Conservation (phyloP, 768 basidiomycete genomes). For the Suillus placidus region DNA sequence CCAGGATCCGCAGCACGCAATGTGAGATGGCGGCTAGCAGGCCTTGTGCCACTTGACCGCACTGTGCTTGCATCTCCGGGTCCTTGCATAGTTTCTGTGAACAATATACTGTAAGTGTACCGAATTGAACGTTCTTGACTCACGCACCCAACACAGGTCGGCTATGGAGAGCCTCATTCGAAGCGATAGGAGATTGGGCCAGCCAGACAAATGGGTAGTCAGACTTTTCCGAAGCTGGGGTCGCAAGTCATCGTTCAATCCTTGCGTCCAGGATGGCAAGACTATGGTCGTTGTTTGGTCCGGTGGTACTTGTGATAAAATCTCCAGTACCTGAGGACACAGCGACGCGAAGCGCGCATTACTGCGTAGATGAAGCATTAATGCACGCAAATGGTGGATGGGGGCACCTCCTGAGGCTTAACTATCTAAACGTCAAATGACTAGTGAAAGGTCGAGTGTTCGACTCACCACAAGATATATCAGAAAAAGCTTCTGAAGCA, state of each 20-base stretch:
- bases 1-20: slow-evolving; percentile 53
- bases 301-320: slow-evolving; percentile 36
- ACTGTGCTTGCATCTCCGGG: slow-evolving; percentile 44
- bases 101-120: slow-evolving; percentile 21
- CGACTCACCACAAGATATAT: slow-evolving; percentile 45
- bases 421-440: slow-evolving; percentile 11
- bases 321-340: slow-evolving; percentile 47
- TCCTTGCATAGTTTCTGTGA: slow-evolving; percentile 52
- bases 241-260: slow-evolving; percentile 41
- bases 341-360: slow-evolving; percentile 41
- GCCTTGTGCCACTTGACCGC: slow-evolving; percentile 53
- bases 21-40: slow-evolving; percentile 57
- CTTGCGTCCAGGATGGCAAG: slow-evolving; percentile 30
- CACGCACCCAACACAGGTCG: slow-evolving; percentile 46
- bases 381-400: slow-evolving; percentile 32
- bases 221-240: slow-evolving; percentile 54
- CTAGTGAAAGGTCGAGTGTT: slow-evolving; percentile 19
- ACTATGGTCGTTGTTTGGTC: slow-evolving; percentile 38
- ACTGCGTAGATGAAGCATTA: slow-evolving; percentile 37
- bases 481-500: slow-evolving; percentile 30
- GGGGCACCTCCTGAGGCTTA: slow-evolving; percentile 28
- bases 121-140: slow-evolving; percentile 11
- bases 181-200: slow-evolving; percentile 51
- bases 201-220: slow-evolving; percentile 62
- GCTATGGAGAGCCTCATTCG: slow-evolving; percentile 57